These are phyloP conservation scores for Fusarium udum DNA, from an alignment of 2,329 filamentous ascomycete species.

Conservation along the genomic window DNA sequence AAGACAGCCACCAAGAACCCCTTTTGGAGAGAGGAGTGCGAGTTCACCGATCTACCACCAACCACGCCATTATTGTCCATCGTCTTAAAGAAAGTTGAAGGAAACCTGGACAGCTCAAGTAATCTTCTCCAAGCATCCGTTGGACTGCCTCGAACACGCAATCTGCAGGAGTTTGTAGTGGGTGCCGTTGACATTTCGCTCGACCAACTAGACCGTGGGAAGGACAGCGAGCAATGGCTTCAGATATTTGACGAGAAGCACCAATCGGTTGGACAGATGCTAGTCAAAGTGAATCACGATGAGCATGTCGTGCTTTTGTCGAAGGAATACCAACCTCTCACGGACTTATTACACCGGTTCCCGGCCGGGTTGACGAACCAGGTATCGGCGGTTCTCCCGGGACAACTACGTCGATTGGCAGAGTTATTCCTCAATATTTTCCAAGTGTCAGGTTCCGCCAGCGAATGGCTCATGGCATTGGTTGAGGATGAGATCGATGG, in stretches of 20 bases:
- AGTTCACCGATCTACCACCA: constrained; percentile 78
- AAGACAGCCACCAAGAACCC: constrained; percentile 77
- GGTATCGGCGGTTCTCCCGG: constrained; percentile 80
- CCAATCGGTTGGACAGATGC: constrained; percentile 81
- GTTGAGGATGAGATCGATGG: constrained; percentile 98
- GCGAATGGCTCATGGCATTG: constrained; percentile 90
- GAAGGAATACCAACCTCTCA: constrained; percentile 84
- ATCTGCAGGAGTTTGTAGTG: constrained; percentile 62
- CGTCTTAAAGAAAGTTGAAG: constrained; percentile 73
- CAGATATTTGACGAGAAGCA: constrained; percentile 80
- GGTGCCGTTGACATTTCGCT: constrained; percentile 85
- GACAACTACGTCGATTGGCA: constrained; percentile 80
- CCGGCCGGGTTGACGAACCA: constrained; percentile 84
- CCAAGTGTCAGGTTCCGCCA: constrained; percentile 85
- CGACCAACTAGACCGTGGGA: constrained; percentile 78
- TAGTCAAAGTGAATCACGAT: constrained; percentile 84
- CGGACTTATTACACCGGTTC: constrained; percentile 86
- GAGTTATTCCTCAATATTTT: constrained; percentile 94
- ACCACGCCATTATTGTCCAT: constrained; percentile 75
- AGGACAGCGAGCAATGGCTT: constrained; percentile 89
- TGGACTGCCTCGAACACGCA: constrained; percentile 50
- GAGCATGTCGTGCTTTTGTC: constrained; percentile 90
- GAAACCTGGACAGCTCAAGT: constrained; percentile 56
- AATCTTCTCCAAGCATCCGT: constrained; percentile 43
- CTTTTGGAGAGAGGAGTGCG: constrained; percentile 84